A percentile compares a stretch with the other conserved stretches of the same genome.
Conservation (phyloP, 2,329 filamentous ascomycete species). For the Aureobasidium pullulans region DNA sequence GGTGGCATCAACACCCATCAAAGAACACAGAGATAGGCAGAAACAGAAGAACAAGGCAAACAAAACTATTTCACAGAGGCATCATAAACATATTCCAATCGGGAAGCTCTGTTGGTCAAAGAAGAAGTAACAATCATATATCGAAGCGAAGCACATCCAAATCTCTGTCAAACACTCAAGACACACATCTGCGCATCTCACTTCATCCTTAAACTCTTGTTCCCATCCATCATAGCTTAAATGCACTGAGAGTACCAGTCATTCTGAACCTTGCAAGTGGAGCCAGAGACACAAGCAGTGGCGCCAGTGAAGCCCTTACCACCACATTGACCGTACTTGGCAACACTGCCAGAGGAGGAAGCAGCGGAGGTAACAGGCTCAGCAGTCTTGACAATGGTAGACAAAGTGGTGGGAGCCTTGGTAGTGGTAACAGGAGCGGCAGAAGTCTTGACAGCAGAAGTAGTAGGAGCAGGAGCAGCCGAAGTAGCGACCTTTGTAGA, state of each 20-base stretch:
- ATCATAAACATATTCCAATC: too few relatives aligned
- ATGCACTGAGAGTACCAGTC: slow-evolving; percentile 34
- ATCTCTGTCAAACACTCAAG: not conserved
- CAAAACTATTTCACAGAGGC: too few relatives aligned
- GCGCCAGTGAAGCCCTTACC: slow-evolving; percentile 29
- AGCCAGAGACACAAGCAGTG: slow-evolving; percentile 28
- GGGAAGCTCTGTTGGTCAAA: too few relatives aligned
- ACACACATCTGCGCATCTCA: not conserved
- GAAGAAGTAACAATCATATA: not conserved
- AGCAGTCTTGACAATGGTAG: slow-evolving; percentile 3
- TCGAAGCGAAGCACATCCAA: not conserved
- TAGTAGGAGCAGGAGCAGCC: slow-evolving; percentile 17
- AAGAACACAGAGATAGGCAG: too few relatives aligned
- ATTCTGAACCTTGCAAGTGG: slow-evolving; percentile 28
- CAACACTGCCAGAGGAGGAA: not conserved
- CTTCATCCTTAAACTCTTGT: too few relatives aligned
- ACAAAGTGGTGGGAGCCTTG: slow-evolving; percentile 1
- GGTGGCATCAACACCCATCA: too few relatives aligned
- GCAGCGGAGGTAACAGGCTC: slow-evolving; percentile 4
- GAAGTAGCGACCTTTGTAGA: not conserved
- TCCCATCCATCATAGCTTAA: not conserved
- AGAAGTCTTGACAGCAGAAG: not conserved
- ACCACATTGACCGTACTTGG: slow-evolving; percentile 27
- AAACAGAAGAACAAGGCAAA: too few relatives aligned
- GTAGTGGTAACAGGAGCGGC: not conserved